Percentiles rank a stretch among this genome's conserved stretches.
Evolutionary conservation across 2,329 filamentous ascomycete genomes (phyloP).

Genomic region (Aspergillus latus): DNA sequence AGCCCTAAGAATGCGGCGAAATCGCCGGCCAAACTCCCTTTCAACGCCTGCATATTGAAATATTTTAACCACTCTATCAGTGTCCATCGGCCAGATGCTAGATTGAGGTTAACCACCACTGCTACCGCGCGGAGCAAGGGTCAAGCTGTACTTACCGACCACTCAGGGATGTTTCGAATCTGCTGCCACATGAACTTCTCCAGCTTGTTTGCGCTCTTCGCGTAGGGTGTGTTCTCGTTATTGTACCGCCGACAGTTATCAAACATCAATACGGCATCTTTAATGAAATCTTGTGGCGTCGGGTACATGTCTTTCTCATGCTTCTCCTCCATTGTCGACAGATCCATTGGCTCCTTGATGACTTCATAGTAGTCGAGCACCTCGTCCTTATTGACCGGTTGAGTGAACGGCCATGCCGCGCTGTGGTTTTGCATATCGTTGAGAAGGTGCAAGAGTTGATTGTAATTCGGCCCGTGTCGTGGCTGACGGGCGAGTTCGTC

Average conservation of each 20-base stretch:
- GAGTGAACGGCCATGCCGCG: constrained; percentile 89
- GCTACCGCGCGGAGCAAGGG: neutral
- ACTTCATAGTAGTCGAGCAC: constrained; percentile 98
- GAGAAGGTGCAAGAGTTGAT: constrained; percentile 84
- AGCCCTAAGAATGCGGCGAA: neutral
- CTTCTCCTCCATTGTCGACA: constrained; percentile 91
- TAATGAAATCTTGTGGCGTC: constrained; percentile 86
- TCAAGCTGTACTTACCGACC: constrained; percentile 60
- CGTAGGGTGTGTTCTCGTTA: constrained; percentile 90
- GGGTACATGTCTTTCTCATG: constrained; percentile 90
- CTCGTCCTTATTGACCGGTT: constrained; percentile 91
- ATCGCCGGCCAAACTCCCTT: constrained; percentile 12
- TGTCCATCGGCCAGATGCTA: constrained; percentile 45
- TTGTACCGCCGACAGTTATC: constrained; percentile 96
- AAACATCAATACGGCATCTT: constrained; percentile 84
- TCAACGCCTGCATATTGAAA: constrained; percentile 16
- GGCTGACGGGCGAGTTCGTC: constrained; percentile 92
- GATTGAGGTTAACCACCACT: constrained; percentile 1
- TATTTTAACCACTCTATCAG: constrained; percentile 20
- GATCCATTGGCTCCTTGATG: constrained; percentile 96
- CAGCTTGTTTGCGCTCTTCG: constrained; percentile 89
- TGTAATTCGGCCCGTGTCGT: constrained; percentile 93
- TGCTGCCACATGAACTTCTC: constrained; percentile 95
- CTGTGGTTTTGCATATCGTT: constrained; percentile 94
- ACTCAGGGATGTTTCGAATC: constrained; percentile 88